Conservation (phyloP, 495 filamentous ascomycete genomes). For the Chaetomium tenue region DNA sequence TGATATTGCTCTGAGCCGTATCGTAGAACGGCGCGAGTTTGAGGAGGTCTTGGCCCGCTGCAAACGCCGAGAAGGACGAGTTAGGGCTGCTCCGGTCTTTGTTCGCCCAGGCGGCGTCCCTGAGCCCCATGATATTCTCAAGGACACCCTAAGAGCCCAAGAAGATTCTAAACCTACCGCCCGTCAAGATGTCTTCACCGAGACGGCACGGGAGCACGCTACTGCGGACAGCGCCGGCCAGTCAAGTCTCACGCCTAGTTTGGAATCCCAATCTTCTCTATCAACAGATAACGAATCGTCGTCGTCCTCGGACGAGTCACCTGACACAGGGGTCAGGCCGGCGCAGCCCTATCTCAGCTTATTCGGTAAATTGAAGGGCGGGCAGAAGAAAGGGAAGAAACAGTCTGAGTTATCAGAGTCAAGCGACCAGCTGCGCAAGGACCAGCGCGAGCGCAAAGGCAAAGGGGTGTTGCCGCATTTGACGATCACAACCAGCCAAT, state of each 20-base stretch:
- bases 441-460: background rate
- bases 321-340: background rate
- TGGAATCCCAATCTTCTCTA: background rate
- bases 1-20: conserved; percentile 26
- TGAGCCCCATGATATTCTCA: background rate
- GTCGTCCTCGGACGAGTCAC: conserved; percentile 2
- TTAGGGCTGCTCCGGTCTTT: conserved; percentile 1
- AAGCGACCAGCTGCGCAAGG: background rate
- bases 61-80: background rate
- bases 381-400: background rate
- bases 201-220: background rate
- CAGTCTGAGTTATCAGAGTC: background rate
- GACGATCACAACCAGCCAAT: background rate
- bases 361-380: background rate
- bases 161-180: too few relatives aligned
- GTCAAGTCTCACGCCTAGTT: background rate
- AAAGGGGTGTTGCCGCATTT: background rate
- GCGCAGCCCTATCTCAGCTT: background rate
- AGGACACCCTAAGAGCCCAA: background rate
- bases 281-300: conserved; percentile 10
- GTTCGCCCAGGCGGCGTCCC: conserved; percentile 1
- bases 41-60: conserved; percentile 11
- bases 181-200: background rate
- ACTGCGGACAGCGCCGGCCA: background rate
- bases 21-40: conserved; percentile 24